Percentiles rank a stretch among this genome's conserved stretches.
phyloP scores from a whole-genome alignment of 225 moss, liverwort and hornwort genomes.

The Sphagnum contortum region DNA sequence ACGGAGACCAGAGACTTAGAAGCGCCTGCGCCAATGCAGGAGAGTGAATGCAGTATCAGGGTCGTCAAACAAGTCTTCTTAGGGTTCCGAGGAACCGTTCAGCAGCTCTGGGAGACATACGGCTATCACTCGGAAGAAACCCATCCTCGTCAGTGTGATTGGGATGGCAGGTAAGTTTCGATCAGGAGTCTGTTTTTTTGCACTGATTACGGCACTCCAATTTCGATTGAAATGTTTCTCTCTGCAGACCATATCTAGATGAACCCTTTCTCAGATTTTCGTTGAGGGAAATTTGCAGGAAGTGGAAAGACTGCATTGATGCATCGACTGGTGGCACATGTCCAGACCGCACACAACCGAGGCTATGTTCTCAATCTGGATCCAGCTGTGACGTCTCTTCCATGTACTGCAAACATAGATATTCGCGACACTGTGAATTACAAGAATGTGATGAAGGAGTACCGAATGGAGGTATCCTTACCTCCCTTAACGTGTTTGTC shows the following conservation, averaged over 20 bases:
- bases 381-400: conserved; percentile 76
- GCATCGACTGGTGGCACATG: conserved; percentile 71
- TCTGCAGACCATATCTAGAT: background rate
- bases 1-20: too few relatives aligned
- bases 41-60: too few relatives aligned
- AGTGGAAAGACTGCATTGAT: conserved; percentile 94
- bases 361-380: conserved; percentile 91
- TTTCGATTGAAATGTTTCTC: background rate
- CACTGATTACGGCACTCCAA: background rate
- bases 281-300: conserved; percentile 24
- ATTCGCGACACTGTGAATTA: conserved; percentile 98
- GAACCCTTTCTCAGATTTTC: background rate
- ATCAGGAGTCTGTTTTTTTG: too few relatives aligned
- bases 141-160: conserved; percentile 68
- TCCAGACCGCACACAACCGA: conserved; percentile 56
- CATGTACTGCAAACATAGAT: conserved; percentile 84
- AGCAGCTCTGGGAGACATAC: too few relatives aligned
- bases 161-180: conserved; percentile 79
- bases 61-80: too few relatives aligned
- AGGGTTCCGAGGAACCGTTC: too few relatives aligned
- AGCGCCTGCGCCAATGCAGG: too few relatives aligned
- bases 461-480: conserved; percentile 84
- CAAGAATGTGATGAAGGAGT: conserved; percentile 98
- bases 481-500: conserved; percentile 84
- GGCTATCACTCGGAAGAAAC: conserved; percentile 17